A percentile compares a stretch with the other conserved stretches of the same genome.
These are phyloP conservation scores for Thraustochytrium striatum DNA, from an alignment of 352 stramenopile genomes.

Conservation along the genomic window DNA sequence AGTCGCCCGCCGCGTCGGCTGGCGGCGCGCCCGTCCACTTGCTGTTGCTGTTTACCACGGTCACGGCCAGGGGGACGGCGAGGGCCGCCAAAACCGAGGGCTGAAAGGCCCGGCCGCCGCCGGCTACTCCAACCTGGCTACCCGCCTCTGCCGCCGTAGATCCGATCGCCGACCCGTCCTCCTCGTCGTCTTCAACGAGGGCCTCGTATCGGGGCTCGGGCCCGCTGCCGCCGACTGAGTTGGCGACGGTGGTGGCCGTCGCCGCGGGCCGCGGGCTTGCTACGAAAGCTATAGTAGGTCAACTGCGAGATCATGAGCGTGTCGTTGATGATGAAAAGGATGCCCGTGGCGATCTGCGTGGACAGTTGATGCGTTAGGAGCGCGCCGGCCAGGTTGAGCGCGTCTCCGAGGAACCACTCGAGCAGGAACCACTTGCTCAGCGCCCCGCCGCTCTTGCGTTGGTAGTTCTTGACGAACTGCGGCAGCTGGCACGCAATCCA, in stretches of 20 bases:
- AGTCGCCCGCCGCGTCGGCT: too few species aligned
- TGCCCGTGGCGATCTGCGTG: constrained; percentile 33
- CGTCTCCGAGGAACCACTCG: constrained; percentile 52
- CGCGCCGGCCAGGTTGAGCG: constrained; percentile 43
- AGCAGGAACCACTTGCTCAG: constrained; percentile 50
- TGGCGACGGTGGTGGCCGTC: background rate
- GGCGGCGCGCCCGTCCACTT: too few species aligned
- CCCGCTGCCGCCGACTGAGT: background rate
- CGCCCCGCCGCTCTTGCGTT: constrained; percentile 17
- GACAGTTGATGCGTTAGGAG: constrained; percentile 48
- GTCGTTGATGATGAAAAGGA: constrained; percentile 47
- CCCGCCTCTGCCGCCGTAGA: too few species aligned
- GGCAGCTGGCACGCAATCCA: constrained; percentile 50
- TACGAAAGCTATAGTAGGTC: constrained; percentile 44
- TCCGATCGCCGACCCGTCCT: background rate
- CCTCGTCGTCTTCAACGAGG: background rate
- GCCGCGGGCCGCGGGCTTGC: background rate
- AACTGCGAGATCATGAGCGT: constrained; percentile 42
- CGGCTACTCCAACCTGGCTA: too few species aligned
- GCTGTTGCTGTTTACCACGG: too few species aligned
- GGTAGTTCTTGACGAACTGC: constrained; percentile 51
- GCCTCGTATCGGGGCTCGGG: background rate
- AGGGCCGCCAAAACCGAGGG: too few species aligned
- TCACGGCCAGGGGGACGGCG: too few species aligned
- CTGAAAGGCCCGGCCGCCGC: too few species aligned